Evolutionary conservation across 116 monocot genomes (phyloP).

Genomic region (Dioscorea cayenensis): DNA sequence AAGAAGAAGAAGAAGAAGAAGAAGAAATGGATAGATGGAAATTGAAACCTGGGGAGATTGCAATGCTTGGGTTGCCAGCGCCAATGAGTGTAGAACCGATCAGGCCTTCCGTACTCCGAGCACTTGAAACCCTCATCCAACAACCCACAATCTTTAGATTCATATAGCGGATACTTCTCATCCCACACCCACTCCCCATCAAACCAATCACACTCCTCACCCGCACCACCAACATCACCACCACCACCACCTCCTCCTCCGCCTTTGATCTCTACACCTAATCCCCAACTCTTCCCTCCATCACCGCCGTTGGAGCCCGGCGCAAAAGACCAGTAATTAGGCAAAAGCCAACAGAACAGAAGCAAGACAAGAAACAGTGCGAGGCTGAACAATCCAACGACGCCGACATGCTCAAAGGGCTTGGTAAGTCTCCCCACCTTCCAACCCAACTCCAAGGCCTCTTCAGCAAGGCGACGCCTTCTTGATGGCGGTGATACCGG

Average conservation of each 20-base stretch:
- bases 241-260: conserved; percentile 19
- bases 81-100: conserved; percentile 60
- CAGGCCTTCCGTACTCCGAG: conserved; percentile 67
- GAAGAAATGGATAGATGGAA: neutral
- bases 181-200: conserved; percentile 89
- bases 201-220: conserved; percentile 57
- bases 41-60: conserved; percentile 55
- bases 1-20: conserved; percentile 4
- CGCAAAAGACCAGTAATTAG: neutral
- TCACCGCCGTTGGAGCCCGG: conserved; percentile 3
- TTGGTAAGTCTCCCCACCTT: neutral
- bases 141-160: conserved; percentile 60
- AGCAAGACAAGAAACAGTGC: neutral
- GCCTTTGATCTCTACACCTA: conserved; percentile 2
- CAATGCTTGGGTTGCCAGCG: conserved; percentile 69
- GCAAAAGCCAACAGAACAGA: neutral
- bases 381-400: neutral
- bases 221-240: conserved; percentile 1
- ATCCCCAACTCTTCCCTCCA: conserved; percentile 15
- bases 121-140: conserved; percentile 74
- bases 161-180: conserved; percentile 63
- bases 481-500: too few relatives aligned
- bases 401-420: neutral
- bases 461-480: too few relatives aligned
- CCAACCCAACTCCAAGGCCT: neutral